A percentile compares a stretch with the other conserved stretches of the same genome.
Conservation (phyloP, 2,329 filamentous ascomycete genomes). For the Penicillium thymicola region DNA sequence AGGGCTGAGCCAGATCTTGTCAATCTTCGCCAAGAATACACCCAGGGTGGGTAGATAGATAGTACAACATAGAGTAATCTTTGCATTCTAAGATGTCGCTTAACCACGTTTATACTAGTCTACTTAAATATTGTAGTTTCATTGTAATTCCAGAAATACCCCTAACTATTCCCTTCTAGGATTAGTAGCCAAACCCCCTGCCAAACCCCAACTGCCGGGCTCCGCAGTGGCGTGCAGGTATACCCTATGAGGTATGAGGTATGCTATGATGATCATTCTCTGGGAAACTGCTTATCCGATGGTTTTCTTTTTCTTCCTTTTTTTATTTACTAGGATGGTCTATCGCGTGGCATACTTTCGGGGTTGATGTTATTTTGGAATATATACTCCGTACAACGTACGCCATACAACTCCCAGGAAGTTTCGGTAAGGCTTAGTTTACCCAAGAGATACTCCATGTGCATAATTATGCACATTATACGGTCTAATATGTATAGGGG, state of each 20-base stretch:
- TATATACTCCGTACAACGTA: background rate
- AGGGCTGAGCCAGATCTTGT: slow-evolving; percentile 20
- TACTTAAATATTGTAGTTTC: background rate
- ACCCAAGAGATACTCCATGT: background rate
- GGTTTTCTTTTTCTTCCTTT: no score
- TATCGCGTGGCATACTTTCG: slow-evolving; percentile 8
- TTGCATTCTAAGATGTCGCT: background rate
- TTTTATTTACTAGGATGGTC: background rate
- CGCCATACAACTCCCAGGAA: background rate
- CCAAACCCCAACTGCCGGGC: slow-evolving; percentile 22
- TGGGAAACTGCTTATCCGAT: background rate
- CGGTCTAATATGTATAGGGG: background rate
- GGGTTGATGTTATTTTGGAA: slow-evolving; percentile 4
- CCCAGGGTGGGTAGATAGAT: background rate
- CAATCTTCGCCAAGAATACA: slow-evolving; percentile 4
- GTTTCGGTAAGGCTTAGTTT: background rate
- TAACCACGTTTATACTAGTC: background rate
- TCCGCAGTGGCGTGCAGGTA: slow-evolving; percentile 7
- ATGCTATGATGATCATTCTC: background rate
- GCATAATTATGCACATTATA: background rate
- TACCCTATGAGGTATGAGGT: background rate
- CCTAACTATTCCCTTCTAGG: slow-evolving; percentile 9
- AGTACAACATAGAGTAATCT: background rate
- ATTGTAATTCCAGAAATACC: background rate
- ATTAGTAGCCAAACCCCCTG: slow-evolving; percentile 10